Evolutionary conservation across 2,329 filamentous ascomycete genomes (phyloP).

Genomic region (Aspergillus intermedius): DNA sequence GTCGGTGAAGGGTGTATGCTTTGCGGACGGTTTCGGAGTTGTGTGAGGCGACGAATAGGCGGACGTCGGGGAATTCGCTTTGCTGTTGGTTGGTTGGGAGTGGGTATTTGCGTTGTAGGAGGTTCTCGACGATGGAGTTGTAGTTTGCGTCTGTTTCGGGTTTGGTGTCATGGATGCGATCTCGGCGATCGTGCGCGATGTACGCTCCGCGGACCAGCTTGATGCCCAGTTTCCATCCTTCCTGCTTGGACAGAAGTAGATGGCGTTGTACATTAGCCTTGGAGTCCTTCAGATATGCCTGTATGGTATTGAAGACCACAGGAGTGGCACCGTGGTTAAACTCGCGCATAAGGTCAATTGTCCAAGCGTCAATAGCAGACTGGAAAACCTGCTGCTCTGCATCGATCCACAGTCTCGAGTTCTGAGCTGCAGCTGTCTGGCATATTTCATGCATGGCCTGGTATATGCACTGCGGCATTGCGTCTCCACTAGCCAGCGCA

Average conservation of each 20-base stretch:
- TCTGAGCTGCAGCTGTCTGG: conserved; percentile 25
- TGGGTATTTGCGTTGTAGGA: conserved; percentile 37
- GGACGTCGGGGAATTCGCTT: conserved; percentile 22
- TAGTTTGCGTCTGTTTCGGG: conserved; percentile 39
- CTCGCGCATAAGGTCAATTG: conserved; percentile 40
- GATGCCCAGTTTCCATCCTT: conserved; percentile 38
- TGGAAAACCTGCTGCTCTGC: conserved; percentile 44
- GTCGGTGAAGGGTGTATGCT: conserved; percentile 31
- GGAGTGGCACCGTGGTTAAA: conserved; percentile 30
- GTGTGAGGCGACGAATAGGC: conserved; percentile 49
- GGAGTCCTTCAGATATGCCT: conserved; percentile 42
- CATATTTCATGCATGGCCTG: conserved; percentile 35
- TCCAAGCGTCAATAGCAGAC: conserved; percentile 39
- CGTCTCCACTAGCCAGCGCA: conserved; percentile 28
- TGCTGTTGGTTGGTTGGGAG: conserved; percentile 23
- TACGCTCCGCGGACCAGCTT: conserved; percentile 45
- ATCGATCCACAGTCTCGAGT: conserved; percentile 41
- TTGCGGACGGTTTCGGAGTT: conserved; percentile 44
- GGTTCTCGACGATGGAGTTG: conserved; percentile 43
- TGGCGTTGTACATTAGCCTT: conserved; percentile 33
- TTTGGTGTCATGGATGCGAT: conserved; percentile 33
- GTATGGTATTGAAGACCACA: conserved; percentile 38
- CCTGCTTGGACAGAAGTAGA: conserved; percentile 30
- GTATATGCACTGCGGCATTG: conserved; percentile 23
- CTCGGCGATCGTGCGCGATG: conserved; percentile 34